phyloP scores from a whole-genome alignment of 2,329 filamentous ascomycete species.

The Penicillium sp. region DNA sequence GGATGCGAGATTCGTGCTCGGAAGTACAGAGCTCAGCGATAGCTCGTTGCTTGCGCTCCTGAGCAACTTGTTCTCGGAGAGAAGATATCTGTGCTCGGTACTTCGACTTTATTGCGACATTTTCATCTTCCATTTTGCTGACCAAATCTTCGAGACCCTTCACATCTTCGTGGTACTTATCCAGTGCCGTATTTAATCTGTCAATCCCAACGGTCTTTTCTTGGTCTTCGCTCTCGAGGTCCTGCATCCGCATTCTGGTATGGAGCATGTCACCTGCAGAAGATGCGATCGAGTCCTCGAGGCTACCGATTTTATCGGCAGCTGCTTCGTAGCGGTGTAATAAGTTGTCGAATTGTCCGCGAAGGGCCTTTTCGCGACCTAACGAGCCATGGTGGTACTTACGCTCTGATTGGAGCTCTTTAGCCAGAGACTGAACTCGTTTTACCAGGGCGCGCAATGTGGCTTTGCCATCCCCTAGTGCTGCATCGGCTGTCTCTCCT shows the following conservation, averaged over 20 bases:
- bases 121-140: conserved; percentile 42
- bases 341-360: conserved; percentile 47
- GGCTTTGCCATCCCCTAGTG: conserved; percentile 40
- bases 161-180: conserved; percentile 47
- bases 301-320: conserved; percentile 35
- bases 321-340: conserved; percentile 40
- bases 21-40: conserved; percentile 38
- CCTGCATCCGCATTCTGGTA: conserved; percentile 44
- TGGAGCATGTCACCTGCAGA: conserved; percentile 49
- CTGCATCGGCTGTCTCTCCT: conserved; percentile 42
- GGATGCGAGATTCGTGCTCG: conserved; percentile 36
- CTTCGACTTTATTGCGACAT: conserved; percentile 27
- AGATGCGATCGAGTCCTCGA: conserved; percentile 43
- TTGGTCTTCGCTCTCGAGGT: conserved; percentile 41
- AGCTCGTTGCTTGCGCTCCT: conserved; percentile 34
- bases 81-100: conserved; percentile 33
- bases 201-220: conserved; percentile 45
- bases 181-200: conserved; percentile 43
- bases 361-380: conserved; percentile 42
- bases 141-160: conserved; percentile 46
- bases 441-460: conserved; percentile 43
- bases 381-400: conserved; percentile 34
- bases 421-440: conserved; percentile 38
- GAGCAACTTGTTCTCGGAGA: conserved; percentile 36
- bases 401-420: conserved; percentile 35